Conservation (phyloP, 176 grass and related monocot species). For the Oryza glumipatula region DNA sequence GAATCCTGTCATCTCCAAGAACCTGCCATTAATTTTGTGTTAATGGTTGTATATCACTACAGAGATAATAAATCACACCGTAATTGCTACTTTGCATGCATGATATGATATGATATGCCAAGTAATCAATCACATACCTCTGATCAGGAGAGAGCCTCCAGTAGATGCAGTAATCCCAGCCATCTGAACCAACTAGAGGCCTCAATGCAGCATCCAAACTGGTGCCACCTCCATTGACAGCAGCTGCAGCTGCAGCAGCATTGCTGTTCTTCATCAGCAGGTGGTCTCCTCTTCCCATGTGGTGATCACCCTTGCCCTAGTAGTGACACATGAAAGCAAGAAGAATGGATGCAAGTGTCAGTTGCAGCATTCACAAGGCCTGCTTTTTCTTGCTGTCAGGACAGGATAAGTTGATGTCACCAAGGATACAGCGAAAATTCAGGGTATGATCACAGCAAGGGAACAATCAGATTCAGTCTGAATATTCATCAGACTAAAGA, state of each 20-base stretch:
- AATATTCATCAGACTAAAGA: background rate
- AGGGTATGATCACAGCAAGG: constrained; percentile 31
- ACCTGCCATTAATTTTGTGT: constrained; percentile 41
- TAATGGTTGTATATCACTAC: background rate
- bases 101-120: background rate
- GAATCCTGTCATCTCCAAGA: constrained; percentile 76
- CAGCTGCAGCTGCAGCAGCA: background rate
- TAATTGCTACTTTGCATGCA: background rate
- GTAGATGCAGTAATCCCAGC: constrained; percentile 86
- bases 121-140: constrained; percentile 37
- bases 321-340: constrained; percentile 23
- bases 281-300: constrained; percentile 52
- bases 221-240: constrained; percentile 29
- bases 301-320: constrained; percentile 33
- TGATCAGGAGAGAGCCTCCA: constrained; percentile 81
- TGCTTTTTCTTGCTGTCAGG: constrained; percentile 40
- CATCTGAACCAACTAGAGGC: constrained; percentile 61
- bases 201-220: constrained; percentile 58
- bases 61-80: background rate
- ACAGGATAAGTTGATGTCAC: constrained; percentile 53
- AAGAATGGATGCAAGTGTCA: constrained; percentile 22
- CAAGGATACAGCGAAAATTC: constrained; percentile 39
- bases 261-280: constrained; percentile 16
- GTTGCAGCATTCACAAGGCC: constrained; percentile 17
- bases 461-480: constrained; percentile 21